Percentiles rank a stretch among this genome's conserved stretches.
These are phyloP conservation scores for Furcasterigmium furcatum DNA, from an alignment of 2,329 filamentous ascomycete genomes.

Conservation along the genomic window DNA sequence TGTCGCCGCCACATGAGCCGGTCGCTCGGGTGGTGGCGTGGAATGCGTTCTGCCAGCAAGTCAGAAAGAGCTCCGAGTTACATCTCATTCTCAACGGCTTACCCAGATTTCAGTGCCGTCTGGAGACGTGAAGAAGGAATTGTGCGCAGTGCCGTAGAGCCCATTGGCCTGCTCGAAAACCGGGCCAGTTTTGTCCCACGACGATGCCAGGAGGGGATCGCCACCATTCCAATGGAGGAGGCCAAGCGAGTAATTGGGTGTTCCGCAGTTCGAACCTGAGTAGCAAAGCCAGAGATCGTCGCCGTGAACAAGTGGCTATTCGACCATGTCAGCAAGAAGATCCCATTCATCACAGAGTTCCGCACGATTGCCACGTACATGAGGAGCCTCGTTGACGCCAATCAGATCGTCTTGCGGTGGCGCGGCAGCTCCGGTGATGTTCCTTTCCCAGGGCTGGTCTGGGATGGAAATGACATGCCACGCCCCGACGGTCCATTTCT, in stretches of 20 bases:
- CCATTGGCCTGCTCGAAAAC: conserved; percentile 12
- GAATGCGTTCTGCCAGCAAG: background rate
- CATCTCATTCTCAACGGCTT: no score
- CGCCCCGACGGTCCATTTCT: conserved; percentile 8
- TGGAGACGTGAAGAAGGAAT: conserved; percentile 8
- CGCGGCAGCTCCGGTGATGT: conserved; percentile 1
- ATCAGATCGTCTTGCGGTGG: conserved; percentile 1
- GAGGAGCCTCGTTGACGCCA: conserved; percentile 3
- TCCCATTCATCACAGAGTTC: no score
- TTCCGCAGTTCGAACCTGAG: conserved; percentile 11
- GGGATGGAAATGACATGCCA: conserved; percentile 13
- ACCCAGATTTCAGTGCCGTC: conserved; percentile 3
- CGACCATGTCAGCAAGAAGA: background rate
- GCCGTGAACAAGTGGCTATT: conserved; percentile 10
- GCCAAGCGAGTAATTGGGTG: conserved; percentile 10
- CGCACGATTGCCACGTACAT: background rate
- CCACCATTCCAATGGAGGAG: conserved; percentile 10
- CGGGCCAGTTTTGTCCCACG: conserved; percentile 11
- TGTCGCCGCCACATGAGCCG: background rate
- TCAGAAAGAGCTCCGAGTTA: no score
- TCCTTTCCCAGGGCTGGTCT: conserved; percentile 12
- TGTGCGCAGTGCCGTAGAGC: conserved; percentile 12
- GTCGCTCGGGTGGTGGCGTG: background rate
- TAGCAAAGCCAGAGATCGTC: conserved; percentile 12
- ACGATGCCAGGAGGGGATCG: conserved; percentile 2